A percentile compares a stretch with the other conserved stretches of the same genome.
Conservation (phyloP, 352 stramenopile species). For the Phytophthora pluvialis region DNA sequence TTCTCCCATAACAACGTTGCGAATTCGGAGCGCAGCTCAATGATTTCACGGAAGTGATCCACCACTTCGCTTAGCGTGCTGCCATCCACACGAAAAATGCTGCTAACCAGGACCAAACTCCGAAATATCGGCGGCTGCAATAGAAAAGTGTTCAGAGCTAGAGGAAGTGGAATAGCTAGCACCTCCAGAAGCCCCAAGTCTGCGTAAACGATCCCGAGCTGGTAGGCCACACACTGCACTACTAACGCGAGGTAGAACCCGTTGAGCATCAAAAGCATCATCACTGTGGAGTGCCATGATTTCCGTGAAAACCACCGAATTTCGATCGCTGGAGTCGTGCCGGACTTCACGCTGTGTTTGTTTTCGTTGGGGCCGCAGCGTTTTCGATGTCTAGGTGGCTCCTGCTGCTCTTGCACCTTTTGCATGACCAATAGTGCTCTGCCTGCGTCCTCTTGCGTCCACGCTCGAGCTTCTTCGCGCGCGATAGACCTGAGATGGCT, state of each 20-base stretch:
- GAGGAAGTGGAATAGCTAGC: slow-evolving; percentile 43
- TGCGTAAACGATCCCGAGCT: slow-evolving; percentile 33
- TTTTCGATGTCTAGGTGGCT: background rate
- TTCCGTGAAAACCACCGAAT: slow-evolving; percentile 65
- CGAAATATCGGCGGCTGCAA: slow-evolving; percentile 64
- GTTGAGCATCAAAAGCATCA: slow-evolving; percentile 70
- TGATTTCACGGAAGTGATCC: slow-evolving; percentile 59
- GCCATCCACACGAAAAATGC: slow-evolving; percentile 59
- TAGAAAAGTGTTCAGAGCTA: slow-evolving; percentile 55
- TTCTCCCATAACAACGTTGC: slow-evolving; percentile 27
- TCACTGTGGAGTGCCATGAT: slow-evolving; percentile 63
- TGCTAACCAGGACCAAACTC: slow-evolving; percentile 60
- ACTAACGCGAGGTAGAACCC: slow-evolving; percentile 63
- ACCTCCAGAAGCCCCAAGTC: slow-evolving; percentile 30
- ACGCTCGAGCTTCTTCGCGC: slow-evolving; percentile 22
- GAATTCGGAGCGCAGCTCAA: slow-evolving; percentile 59
- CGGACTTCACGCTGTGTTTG: slow-evolving; percentile 1
- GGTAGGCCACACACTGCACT: slow-evolving; percentile 58
- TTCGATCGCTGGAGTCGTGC: slow-evolving; percentile 6
- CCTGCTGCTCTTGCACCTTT: slow-evolving; percentile 22
- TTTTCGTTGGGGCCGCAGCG: background rate
- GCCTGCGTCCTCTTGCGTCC: slow-evolving; percentile 24
- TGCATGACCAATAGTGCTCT: slow-evolving; percentile 25
- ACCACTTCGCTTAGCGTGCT: slow-evolving; percentile 56
- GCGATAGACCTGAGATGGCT: slow-evolving; percentile 19